Evolutionary conservation across 1,284 basidiomycete genomes (phyloP), one percentile per base, ranked within the genome.

Genomic region (Cronartium quercuum): DNA sequence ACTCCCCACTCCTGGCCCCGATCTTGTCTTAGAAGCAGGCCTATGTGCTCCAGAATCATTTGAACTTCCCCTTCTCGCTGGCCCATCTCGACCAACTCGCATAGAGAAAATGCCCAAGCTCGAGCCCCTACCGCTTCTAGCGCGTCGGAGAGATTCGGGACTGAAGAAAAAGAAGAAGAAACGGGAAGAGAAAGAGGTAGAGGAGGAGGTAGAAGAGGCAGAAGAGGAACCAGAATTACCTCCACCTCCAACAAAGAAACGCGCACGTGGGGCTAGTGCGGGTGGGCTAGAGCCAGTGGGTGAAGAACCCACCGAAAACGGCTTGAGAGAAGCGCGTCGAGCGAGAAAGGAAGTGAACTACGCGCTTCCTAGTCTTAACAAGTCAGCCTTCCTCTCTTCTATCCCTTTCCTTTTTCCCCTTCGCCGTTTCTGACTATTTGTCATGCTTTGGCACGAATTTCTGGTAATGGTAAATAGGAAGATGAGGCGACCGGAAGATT

Each of bases 281-380:
- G n/a, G n/a, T 6, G 15, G 13, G 6, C n/a, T 18, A 3, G 34
- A 24, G 24, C 10, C 29, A 10, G 21, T 21, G 34, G 21, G 2
- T 65, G 40, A 21, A 21, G 41, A 57, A 41, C 9, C 42, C 18
- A 40, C 55, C 35, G 66, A 37, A 21, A 37, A 9, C 6, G 66
- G 66, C 4, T 60, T 38, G 1, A 37, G 55, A 18, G 66, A 68
- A 40, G 66, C 55, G 15, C 29, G 66, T 10, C 44, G 66, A 21
- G 66, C 55, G 5, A 34, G 66, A 9, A 68, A 68, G 60, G 66
- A 68, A 58, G 51, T 68, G 6, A 68, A 68, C 42, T 68, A 68
- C 21, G 55, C 66, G 41, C 35, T 68, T 3, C 66, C 66, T 21
- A 68, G 66, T 38, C 29, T 68, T 13, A 68, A 68, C 35, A 68